Base-by-base conservation (phyloP, 164 flowering plant genomes). In the Euptelea pleiosperma region DNA sequence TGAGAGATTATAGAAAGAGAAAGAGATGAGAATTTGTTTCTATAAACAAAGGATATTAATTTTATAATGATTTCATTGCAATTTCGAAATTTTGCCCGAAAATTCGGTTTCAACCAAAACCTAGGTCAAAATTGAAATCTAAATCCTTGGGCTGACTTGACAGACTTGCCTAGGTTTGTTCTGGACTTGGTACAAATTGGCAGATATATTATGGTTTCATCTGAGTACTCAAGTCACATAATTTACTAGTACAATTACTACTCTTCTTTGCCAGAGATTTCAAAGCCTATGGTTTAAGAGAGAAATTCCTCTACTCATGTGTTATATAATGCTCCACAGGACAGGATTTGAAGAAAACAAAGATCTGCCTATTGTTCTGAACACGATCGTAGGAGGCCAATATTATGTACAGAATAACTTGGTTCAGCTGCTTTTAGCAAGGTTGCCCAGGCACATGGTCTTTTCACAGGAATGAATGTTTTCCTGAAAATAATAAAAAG, bases 321-420 rank as follows among this genome's bases (percentile, higher is more conserved):
- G 16, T 60, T 66, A 29, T 69, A 16, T 55, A 33, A 54, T 40
- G 40, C 48, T 70, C 30, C 53, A 47, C 89, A 89, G 96, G 87
- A 89, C 96, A 46, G 96, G 96, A 49, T 89, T 86, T 70, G 93
- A 89, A 72, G 91, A 79, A 74, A 82, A 73, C 73, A 89, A 81
- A 74, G 93, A 86, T 50, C 53, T 89, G 15, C 87, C 85, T 8
- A 81, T 89, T 56, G 77, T 81, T 63, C 61, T 84, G 53, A 84
- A 80, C 48, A 66, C 79, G 28, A 75, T 86, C 47, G 58, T 89
- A 62, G 91, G 83, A 0, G 82, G 91, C 54, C 77, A 92, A 78
- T 88, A 88, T 50, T 81, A 75, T 67, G 66, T 88, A 80, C 88
- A 0, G 91, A 84, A 61, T 81, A 81, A 70, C 75, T 89, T 10